Percentiles rank a stretch among this genome's conserved stretches.
Evolutionary conservation across 352 stramenopile species (phyloP).

Genomic region (Plasmopara viticola): DNA sequence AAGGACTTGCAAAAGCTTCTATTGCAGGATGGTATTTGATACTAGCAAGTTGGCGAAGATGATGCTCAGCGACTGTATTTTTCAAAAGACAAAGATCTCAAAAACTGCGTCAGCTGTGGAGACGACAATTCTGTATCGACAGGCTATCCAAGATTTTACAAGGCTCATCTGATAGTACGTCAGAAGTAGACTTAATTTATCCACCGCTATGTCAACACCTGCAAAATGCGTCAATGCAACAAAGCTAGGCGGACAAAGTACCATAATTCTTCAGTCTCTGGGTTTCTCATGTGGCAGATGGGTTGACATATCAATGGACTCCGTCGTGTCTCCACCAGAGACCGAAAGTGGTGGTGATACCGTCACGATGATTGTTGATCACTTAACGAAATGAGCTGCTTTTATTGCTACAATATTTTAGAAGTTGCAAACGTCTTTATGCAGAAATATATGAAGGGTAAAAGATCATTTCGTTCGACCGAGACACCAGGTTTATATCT

Average conservation of each 20-base stretch:
- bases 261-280: conserved; percentile 6
- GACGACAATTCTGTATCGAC: not conserved
- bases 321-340: conserved; percentile 3
- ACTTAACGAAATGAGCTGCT: not conserved
- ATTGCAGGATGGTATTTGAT: conserved; percentile 2
- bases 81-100: conserved; percentile 11
- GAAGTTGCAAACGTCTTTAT: not conserved
- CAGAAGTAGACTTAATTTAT: conserved; percentile 13
- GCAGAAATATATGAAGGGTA: conserved; percentile 1
- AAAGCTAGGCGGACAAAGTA: conserved; percentile 10
- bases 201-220: conserved; percentile 14
- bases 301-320: conserved; percentile 13
- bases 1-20: not conserved
- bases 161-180: conserved; percentile 3
- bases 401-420: too few relatives aligned
- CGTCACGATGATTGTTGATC: conserved; percentile 1
- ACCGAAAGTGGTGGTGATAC: not conserved
- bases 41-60: conserved; percentile 5
- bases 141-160: conserved; percentile 6
- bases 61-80: conserved; percentile 2
- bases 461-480: not conserved
- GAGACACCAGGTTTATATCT: not conserved
- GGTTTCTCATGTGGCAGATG: conserved; percentile 5
- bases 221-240: conserved; percentile 11
- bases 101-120: conserved; percentile 13